Conservation (phyloP, 192 early-diverging fungal genomes). For the Coemansia sp. region DNA sequence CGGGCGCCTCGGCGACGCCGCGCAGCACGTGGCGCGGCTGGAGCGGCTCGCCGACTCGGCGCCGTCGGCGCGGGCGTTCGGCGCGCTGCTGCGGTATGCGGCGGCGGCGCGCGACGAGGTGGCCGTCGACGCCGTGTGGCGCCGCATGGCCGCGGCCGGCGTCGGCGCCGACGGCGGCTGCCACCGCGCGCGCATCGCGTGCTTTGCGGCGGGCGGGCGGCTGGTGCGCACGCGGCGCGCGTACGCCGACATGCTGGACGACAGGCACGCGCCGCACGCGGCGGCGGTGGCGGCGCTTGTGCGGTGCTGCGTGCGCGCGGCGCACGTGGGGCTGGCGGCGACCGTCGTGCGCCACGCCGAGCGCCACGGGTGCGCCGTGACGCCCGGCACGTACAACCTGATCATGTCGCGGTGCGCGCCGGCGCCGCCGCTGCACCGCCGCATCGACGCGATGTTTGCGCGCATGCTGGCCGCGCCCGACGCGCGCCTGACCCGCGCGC, state of each 20-base stretch:
- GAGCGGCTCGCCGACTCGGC: constrained; percentile 13
- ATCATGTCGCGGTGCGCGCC: constrained; percentile 11
- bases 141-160: constrained; percentile 27
- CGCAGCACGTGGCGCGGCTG: constrained; percentile 3
- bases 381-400: constrained; percentile 26
- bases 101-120: constrained; percentile 1
- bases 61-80: constrained; percentile 25
- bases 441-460: constrained; percentile 9
- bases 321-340: constrained; percentile 15
- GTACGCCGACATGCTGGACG: constrained; percentile 38
- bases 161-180: constrained; percentile 13
- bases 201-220: constrained; percentile 15
- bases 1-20: neutral
- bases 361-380: constrained; percentile 7
- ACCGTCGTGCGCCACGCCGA: constrained; percentile 32
- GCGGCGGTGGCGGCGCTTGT: constrained; percentile 17
- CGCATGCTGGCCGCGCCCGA: constrained; percentile 20
- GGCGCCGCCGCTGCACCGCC: neutral
- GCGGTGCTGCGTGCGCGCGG: constrained; percentile 26
- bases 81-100: constrained; percentile 24
- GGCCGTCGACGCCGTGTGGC: constrained; percentile 27
- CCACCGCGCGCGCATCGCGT: constrained; percentile 22
- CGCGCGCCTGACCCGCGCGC: neutral
- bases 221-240: constrained; percentile 35
- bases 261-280: constrained; percentile 17